These are phyloP conservation scores for Cryphonectria nitschkei DNA, from an alignment of 2,329 filamentous ascomycete species.

Conservation along the genomic window DNA sequence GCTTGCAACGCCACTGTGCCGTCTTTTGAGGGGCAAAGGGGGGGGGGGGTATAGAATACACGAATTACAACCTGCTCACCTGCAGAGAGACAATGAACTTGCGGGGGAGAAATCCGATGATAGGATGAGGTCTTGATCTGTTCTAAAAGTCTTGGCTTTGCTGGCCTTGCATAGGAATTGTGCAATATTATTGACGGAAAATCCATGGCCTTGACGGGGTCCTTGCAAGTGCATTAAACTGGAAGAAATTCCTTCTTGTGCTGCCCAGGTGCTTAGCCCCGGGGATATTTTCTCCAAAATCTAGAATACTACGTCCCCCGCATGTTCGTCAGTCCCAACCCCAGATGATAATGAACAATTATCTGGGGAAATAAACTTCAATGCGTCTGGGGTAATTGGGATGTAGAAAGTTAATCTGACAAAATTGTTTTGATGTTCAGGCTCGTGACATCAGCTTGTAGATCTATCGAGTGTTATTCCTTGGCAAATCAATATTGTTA, in stretches of 20 bases:
- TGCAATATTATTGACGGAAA: constrained; percentile 25
- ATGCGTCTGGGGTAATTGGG: neutral
- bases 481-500: neutral
- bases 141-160: constrained; percentile 15
- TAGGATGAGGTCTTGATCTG: neutral
- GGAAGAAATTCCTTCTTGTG: neutral
- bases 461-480: too few relatives aligned
- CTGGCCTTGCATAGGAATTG: constrained; percentile 7
- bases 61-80: neutral
- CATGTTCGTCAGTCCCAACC: neutral
- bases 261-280: neutral
- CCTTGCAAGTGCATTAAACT: neutral
- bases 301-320: constrained; percentile 8
- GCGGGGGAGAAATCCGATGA: neutral
- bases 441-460: neutral
- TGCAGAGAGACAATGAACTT: neutral
- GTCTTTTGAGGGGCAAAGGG: neutral
- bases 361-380: neutral
- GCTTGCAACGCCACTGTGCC: neutral
- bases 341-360: neutral
- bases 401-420: neutral
- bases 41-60: neutral
- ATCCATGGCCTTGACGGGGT: neutral
- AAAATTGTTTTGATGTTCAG: neutral
- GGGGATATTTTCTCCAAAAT: neutral